Base-by-base conservation (phyloP, 805 yeast genomes). In the Candida montana region DNA sequence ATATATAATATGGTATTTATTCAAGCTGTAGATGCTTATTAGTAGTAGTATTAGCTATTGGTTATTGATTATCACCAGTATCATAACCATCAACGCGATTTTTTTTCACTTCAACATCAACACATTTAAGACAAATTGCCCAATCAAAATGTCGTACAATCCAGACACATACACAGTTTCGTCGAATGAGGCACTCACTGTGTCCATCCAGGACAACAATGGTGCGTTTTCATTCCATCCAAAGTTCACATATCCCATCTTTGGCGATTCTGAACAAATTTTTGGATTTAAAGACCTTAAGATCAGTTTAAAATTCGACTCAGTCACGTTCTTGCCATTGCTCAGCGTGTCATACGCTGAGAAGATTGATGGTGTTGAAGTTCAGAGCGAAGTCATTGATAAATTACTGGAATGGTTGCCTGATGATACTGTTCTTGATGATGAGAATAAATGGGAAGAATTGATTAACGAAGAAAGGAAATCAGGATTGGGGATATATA, bases 241-340 rank as follows among this genome's bases (percentile, higher is more conserved):
- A 0, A 55, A 66, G 12, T 89, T 87, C 64, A 91, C 98, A 1
- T 93, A 93, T 60, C 95, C 97, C 2, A 83, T 93, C 10, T 93
- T 78, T 68, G 98, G 98, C 6, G 95, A 89, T 36, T 74, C 88
- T 2, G 99, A 93, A 57, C 81, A 81, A 40, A 80, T 93, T 2
- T 87, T 81, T 55, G 99, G 99, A 2, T 93, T 77, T 59, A 73
- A 81, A 49, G 83, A 77, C 51, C 67, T 90, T 29, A 68, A 69
- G 26, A 77, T 93, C 28, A 74, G 77, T 50, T 58, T 83, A 30
- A 78, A 83, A 15, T 86, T 86, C 59, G 95, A 90, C 57, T 75
- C 83, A 30, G 65, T 71, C 35, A 81, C 93, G 0, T 75, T 90
- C 57, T 68, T 74, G 33, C 95, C 97, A 10, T 77, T 83, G 40